phyloP scores from a whole-genome alignment of 345 rosid species.

The Ricinus communis region DNA sequence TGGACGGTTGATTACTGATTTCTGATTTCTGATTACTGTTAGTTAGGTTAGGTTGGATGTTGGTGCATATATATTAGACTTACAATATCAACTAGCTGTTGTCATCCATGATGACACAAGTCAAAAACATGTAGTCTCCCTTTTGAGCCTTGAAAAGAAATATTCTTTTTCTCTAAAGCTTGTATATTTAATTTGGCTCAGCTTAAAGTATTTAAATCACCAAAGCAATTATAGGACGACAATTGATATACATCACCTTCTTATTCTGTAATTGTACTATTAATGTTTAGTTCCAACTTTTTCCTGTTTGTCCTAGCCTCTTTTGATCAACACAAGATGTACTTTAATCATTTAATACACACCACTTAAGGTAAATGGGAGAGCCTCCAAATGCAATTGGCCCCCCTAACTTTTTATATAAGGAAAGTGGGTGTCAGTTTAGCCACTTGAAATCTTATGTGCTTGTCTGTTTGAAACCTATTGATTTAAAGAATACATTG shows the following conservation, averaged over 20 bases:
- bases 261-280: not conserved
- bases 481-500: not conserved
- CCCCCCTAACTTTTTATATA: conserved; percentile 2
- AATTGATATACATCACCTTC: not conserved
- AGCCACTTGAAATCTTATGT: not conserved
- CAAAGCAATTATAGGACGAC: not conserved
- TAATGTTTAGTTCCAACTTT: not conserved
- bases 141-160: no score
- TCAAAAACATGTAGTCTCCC: not conserved
- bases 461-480: not conserved
- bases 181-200: no score
- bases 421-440: no score
- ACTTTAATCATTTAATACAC: not conserved
- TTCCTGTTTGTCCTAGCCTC: conserved; percentile 10
- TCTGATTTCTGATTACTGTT: no score
- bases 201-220: not conserved
- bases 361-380: conserved; percentile 14
- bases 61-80: not conserved
- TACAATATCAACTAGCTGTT: not conserved
- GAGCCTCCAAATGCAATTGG: conserved; percentile 1
- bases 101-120: not conserved
- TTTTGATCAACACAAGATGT: not conserved
- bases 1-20: no score
- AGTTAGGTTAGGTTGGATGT: not conserved
- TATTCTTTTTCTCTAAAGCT: no score